Conservation (phyloP, 2,329 filamentous ascomycete genomes). For the Alternaria conjuncta region DNA sequence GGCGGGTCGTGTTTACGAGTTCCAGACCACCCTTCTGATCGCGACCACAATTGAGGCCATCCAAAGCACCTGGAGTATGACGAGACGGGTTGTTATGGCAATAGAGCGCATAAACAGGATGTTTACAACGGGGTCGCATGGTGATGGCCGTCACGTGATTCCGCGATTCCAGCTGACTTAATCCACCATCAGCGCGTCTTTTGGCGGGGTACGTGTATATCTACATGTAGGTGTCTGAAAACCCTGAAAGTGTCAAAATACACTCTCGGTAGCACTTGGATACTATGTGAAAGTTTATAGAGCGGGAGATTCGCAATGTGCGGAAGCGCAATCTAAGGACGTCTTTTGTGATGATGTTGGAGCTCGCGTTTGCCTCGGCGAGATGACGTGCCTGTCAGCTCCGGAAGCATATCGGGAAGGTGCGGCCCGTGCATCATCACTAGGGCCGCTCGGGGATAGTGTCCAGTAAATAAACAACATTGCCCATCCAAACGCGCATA, state of each 20-base stretch:
- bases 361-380: slow-evolving; percentile 20
- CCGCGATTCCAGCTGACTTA: slow-evolving; percentile 7
- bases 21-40: slow-evolving; percentile 21
- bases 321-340: slow-evolving; percentile 21
- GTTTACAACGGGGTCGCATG: slow-evolving; percentile 17
- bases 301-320: not conserved
- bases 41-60: slow-evolving; percentile 25
- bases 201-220: not conserved
- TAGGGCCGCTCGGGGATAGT: slow-evolving; percentile 11
- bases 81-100: slow-evolving; percentile 21
- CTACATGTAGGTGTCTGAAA: not conserved
- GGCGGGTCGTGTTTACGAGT: slow-evolving; percentile 21
- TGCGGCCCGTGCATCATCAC: slow-evolving; percentile 11
- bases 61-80: slow-evolving; percentile 11
- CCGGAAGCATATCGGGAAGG: not conserved
- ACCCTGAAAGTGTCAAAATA: not conserved
- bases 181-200: slow-evolving; percentile 2
- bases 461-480: slow-evolving; percentile 18
- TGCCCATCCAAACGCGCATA: slow-evolving; percentile 16
- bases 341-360: slow-evolving; percentile 20
- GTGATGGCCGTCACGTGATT: slow-evolving; percentile 18
- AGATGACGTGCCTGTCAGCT: slow-evolving; percentile 19
- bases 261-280: not conserved
- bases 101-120: slow-evolving; percentile 20
- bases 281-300: not conserved